Evolutionary conservation across 176 grass and related monocot species (phyloP), one percentile per base, ranked within the genome.

Genomic region (Aechmea fasciata): DNA sequence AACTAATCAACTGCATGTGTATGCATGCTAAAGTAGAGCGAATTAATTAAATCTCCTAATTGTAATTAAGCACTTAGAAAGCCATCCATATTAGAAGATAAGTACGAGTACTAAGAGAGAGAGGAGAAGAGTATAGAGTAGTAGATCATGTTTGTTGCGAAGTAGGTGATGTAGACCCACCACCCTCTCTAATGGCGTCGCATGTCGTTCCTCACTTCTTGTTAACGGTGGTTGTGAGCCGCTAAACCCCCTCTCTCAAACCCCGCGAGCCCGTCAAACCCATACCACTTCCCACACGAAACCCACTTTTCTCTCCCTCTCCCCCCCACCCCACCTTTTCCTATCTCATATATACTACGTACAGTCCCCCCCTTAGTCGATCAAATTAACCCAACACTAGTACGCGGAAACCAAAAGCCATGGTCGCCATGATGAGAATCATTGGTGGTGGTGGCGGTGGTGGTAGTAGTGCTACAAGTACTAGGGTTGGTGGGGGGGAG

Each of bases 71-170:
- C 33, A 41, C 3, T 41, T 41, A 41, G 33, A 41, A 41, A 41
- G 6, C 33, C 33, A 63, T 63, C 15, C 57, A 22, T 6, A 63
- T 63, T 63, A n/a, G 15, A 63, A 22, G 57, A n/a, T 63, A 17
- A 64, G 22, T 18, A 13, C 1, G 14, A 17, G 47, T 10, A n/a
- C 18, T 23, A n/a, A 78, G 47, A 78, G 19, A 50, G 17, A 50
- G 22, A 71, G 50, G 51, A 11, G 54, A 71, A 78, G 50, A 12
- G 18, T 51, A 13, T 18, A 18, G 69, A 51, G 48, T 69, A 51
- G 48, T 69, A 79, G 76, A 69, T 59, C 54, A 47, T 19, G 63
- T 67, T 79, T 71, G 76, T 54, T 79, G 68, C 52, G 76, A 71
- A 20, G 53, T 79, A 79, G 76, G 76, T 71, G 17, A 41, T 33